Evolutionary conservation across 2,329 filamentous ascomycete species (phyloP), one percentile per base, ranked within the genome.

Genomic region (Lasiodiplodia sp.): DNA sequence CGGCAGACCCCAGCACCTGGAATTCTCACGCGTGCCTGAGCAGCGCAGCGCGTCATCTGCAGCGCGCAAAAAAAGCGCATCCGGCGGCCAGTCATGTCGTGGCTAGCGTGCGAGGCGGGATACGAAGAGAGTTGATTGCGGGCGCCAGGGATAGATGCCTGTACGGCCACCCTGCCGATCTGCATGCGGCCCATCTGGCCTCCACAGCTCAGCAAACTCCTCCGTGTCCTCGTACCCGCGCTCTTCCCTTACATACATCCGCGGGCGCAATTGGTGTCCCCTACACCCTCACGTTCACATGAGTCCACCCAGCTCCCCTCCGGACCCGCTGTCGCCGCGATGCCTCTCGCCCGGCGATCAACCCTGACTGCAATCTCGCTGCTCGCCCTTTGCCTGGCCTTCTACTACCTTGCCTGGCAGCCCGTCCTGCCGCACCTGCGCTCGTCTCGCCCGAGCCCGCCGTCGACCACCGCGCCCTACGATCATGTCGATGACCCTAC

Each of bases 161-260:
- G 58, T 49, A 63, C 58, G 58, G 40, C 58, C 58, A 23, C 58
- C 58, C 58, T 44, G 38, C 40, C 40, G 58, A 63, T 63, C 58
- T 63, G 58, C 58, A 63, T 63, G 58, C 25, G 58, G 25, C 38
- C 57, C 57, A 47, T 31, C 40, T 21, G 40, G 25, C 38, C 37
- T 18, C 23, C 57, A 34, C 31, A 47, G 57, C 57, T 11, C 14
- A 25, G 14, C 51, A 31, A 53, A 25, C 51, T 18, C 57, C 58
- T 71, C 71, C 44, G 67, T 67, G 28, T 71, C 71, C 5, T 68
- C 69, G 44, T 25, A 69, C 69, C 23, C 71, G 65, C 70, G 4
- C 69, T 70, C 38, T 58, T 55, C 38, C 69, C 69, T 2, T 47
- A 21, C 73, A 71, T 25, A 69, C 28, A 5, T 34, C 21, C 44